Evolutionary conservation across 148 eudicot species (phyloP).

Genomic region (Polygonum maritimum): DNA sequence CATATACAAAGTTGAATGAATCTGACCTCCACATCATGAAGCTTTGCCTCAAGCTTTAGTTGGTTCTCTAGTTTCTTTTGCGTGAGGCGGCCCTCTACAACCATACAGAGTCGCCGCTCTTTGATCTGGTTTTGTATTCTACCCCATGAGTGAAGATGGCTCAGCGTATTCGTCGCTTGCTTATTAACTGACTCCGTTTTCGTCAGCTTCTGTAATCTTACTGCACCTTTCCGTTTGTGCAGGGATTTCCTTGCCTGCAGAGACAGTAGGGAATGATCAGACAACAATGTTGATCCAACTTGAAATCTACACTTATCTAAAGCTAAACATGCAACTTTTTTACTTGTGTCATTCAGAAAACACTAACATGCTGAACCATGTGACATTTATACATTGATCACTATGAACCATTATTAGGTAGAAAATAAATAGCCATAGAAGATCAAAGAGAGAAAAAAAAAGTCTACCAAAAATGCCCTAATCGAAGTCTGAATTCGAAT

Average conservation of each 20-base stretch:
- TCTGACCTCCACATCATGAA: constrained; percentile 70
- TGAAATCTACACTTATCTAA: not conserved
- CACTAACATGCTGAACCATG: not conserved
- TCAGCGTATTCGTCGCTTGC: constrained; percentile 60
- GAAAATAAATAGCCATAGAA: not conserved
- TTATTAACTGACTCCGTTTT: constrained; percentile 40
- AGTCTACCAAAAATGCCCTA: constrained; percentile 50
- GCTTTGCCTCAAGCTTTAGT: constrained; percentile 78
- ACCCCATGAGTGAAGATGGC: constrained; percentile 71
- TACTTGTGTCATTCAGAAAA: not conserved
- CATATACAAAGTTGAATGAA: not conserved
- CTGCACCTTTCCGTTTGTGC: constrained; percentile 46
- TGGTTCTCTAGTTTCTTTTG: constrained; percentile 86
- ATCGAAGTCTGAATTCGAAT: constrained; percentile 64
- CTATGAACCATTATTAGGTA: not conserved
- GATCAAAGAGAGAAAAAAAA: not conserved
- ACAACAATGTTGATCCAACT: not conserved
- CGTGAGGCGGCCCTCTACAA: constrained; percentile 52
- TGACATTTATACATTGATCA: not conserved
- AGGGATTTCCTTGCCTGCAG: constrained; percentile 62
- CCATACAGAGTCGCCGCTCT: constrained; percentile 78
- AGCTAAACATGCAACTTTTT: not conserved
- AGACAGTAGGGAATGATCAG: not conserved
- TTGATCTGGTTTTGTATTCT: constrained; percentile 63
- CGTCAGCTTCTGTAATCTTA: constrained; percentile 45